Conservation (phyloP, 2,329 filamentous ascomycete species). For the Knufia petricola region DNA sequence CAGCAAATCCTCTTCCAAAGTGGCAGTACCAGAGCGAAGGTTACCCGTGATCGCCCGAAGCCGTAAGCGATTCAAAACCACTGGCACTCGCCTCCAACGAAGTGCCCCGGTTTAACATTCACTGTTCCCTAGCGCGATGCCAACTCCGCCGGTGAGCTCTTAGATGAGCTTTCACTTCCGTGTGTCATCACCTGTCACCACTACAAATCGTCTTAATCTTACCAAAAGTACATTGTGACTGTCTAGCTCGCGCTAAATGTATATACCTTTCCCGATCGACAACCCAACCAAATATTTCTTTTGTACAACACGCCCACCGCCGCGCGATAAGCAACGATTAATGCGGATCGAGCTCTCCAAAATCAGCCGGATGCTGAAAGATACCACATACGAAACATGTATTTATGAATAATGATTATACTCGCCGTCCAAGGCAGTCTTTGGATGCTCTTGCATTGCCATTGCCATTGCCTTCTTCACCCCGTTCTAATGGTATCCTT, state of each 20-base stretch:
- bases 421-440: not conserved
- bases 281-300: not conserved
- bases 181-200: slow-evolving; percentile 2
- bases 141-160: slow-evolving; percentile 1
- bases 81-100: slow-evolving; percentile 12
- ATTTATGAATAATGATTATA: slow-evolving; percentile 9
- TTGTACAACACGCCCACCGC: not conserved
- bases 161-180: not conserved
- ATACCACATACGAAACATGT: slow-evolving; percentile 1
- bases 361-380: not conserved
- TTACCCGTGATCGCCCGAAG: slow-evolving; percentile 15
- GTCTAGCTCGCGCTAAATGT: not conserved
- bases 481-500: no score
- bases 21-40: slow-evolving; percentile 17
- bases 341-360: not conserved
- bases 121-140: slow-evolving; percentile 28
- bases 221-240: not conserved
- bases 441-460: not conserved
- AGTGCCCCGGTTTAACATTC: slow-evolving; percentile 35
- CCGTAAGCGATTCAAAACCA: slow-evolving; percentile 19
- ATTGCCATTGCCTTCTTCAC: no score
- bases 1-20: slow-evolving; percentile 13
- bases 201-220: not conserved
- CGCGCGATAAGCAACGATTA: not conserved
- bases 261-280: not conserved